Evolutionary conservation across 176 grass and related monocot species (phyloP).

Genomic region (Themeda triandra): DNA sequence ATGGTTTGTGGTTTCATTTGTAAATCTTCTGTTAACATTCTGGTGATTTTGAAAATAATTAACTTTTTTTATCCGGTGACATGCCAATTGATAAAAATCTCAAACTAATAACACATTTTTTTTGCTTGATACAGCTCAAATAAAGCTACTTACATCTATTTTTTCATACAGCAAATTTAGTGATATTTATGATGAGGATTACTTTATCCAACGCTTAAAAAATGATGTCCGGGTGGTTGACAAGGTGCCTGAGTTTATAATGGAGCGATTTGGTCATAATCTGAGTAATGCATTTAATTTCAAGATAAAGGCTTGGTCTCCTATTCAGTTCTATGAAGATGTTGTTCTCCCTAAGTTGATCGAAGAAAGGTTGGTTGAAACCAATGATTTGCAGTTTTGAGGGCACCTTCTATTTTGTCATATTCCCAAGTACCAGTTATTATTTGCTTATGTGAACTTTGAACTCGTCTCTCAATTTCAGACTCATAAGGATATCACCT

Average conservation of each 20-base stretch:
- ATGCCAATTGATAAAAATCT: background rate
- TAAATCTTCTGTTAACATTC: background rate
- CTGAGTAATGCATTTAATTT: slow-evolving; percentile 97
- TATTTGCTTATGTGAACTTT: slow-evolving; percentile 1
- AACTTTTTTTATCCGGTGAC: background rate
- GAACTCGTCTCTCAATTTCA: slow-evolving; percentile 28
- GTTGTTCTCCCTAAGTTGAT: slow-evolving; percentile 82
- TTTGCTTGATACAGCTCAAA: background rate
- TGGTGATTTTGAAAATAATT: background rate
- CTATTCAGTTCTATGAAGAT: slow-evolving; percentile 82
- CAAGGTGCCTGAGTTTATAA: slow-evolving; percentile 85
- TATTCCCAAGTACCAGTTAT: background rate
- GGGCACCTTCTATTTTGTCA: background rate
- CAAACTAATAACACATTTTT: background rate
- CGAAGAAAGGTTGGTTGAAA: slow-evolving; percentile 80
- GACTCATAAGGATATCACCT: slow-evolving; percentile 94
- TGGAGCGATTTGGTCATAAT: slow-evolving; percentile 90
- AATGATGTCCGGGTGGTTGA: slow-evolving; percentile 85
- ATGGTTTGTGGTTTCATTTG: background rate
- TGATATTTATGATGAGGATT: slow-evolving; percentile 89
- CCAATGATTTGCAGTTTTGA: slow-evolving; percentile 6
- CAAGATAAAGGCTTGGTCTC: slow-evolving; percentile 97
- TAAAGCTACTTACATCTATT: slow-evolving; percentile 8
- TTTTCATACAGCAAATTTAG: slow-evolving; percentile 83
- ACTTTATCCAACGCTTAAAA: slow-evolving; percentile 78